Evolutionary conservation across 768 basidiomycete genomes (phyloP).

Genomic region (Obba rivulosa): DNA sequence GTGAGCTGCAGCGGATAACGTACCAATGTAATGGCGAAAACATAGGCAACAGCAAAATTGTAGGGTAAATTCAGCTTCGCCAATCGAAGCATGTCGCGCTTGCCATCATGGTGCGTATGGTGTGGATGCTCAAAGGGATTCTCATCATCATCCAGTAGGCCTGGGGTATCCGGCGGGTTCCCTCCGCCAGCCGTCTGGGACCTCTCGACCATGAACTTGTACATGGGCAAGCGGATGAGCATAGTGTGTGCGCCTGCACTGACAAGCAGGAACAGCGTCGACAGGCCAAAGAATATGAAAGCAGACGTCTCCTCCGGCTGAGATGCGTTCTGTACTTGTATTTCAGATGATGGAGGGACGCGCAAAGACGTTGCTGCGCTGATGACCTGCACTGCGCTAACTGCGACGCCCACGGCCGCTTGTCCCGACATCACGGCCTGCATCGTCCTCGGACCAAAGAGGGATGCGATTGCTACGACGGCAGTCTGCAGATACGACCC

Average conservation of each 20-base stretch:
- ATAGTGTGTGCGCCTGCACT: conserved; percentile 50
- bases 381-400: conserved; percentile 71
- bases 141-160: conserved; percentile 28
- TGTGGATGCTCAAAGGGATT: conserved; percentile 10
- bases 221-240: conserved; percentile 55
- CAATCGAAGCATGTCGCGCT: conserved; percentile 43
- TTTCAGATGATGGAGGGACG: not conserved
- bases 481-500: conserved; percentile 77
- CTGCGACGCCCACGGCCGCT: conserved; percentile 77
- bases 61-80: conserved; percentile 62
- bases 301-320: conserved; percentile 67
- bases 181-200: conserved; percentile 3
- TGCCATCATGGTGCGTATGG: conserved; percentile 28
- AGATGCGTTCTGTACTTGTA: not conserved
- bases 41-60: conserved; percentile 69
- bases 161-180: conserved; percentile 29
- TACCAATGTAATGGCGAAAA: conserved; percentile 78
- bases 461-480: conserved; percentile 72
- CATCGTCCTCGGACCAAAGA: conserved; percentile 70
- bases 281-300: conserved; percentile 67
- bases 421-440: conserved; percentile 81
- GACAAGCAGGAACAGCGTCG: conserved; percentile 56
- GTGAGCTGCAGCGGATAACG: conserved; percentile 18
- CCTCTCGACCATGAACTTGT: conserved; percentile 42
- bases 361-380: conserved; percentile 56